These are phyloP conservation scores for Rhododendron mucronatum DNA, from an alignment of 148 eudicot genomes.

Conservation along the genomic window DNA sequence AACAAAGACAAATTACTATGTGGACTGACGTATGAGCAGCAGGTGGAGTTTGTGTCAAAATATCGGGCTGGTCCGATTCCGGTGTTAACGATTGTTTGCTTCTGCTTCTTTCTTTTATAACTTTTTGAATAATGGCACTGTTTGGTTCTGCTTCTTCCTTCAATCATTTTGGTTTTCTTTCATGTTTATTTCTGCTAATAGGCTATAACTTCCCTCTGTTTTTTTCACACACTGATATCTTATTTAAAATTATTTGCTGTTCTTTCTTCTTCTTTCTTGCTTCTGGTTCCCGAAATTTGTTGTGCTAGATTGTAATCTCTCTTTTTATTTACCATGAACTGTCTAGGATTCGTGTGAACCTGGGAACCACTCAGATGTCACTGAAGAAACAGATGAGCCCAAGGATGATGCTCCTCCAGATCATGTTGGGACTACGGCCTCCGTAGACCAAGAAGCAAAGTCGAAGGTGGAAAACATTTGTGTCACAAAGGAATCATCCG, in stretches of 20 bases:
- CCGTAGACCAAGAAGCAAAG: slow-evolving; percentile 25
- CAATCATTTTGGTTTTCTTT: not conserved
- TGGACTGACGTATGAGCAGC: not conserved
- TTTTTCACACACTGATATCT: not conserved
- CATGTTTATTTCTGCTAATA: not conserved
- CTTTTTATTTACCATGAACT: slow-evolving; percentile 14
- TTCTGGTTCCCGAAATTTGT: not conserved
- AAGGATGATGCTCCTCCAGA: slow-evolving; percentile 30
- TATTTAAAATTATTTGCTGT: not conserved
- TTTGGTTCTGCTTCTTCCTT: not conserved
- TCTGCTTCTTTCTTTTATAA: not conserved
- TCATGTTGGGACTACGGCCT: slow-evolving; percentile 13
- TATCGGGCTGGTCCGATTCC: not conserved
- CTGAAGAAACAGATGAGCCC: slow-evolving; percentile 70
- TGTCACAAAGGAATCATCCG: slow-evolving; percentile 18
- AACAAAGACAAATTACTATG: not conserved
- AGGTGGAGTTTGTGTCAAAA: not conserved
- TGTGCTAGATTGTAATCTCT: not conserved
- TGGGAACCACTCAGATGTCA: slow-evolving; percentile 72
- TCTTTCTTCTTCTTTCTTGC: not conserved
- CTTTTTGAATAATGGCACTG: not conserved
- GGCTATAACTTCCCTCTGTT: not conserved
- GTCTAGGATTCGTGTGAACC: slow-evolving; percentile 77
- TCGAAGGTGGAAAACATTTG: slow-evolving; percentile 15
- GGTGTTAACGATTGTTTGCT: not conserved